phyloP scores from a whole-genome alignment of 1,139 yeast species.

The Lodderomyces beijingensis region DNA sequence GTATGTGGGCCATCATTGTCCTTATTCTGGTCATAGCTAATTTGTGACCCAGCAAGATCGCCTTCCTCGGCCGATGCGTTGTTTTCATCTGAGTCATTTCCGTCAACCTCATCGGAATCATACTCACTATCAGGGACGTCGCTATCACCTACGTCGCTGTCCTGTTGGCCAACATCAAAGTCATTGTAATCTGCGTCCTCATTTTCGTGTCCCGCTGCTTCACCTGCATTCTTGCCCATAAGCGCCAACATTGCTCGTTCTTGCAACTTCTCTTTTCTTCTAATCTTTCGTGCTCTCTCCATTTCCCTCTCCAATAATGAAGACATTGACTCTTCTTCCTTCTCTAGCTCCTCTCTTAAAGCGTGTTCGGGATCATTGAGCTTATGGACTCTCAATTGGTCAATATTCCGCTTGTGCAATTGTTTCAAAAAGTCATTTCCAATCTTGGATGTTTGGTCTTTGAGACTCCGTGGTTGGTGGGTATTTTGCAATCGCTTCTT shows the following conservation, averaged over 20 bases:
- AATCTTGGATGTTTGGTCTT: conserved; percentile 1
- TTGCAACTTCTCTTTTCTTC: conserved; percentile 46
- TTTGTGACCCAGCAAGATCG: not conserved
- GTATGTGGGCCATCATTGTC: conserved; percentile 3
- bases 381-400: conserved; percentile 28
- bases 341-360: conserved; percentile 31
- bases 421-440: conserved; percentile 18
- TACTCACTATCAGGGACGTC: conserved; percentile 19
- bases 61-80: conserved; percentile 10
- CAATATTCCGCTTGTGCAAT: conserved; percentile 32
- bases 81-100: conserved; percentile 17
- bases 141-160: conserved; percentile 13
- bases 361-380: conserved; percentile 28
- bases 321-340: conserved; percentile 42
- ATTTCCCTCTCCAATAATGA: conserved; percentile 61
- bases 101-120: conserved; percentile 13
- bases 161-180: conserved; percentile 12
- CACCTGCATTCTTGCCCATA: conserved; percentile 17
- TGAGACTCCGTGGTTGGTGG: conserved; percentile 1
- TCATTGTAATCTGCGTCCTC: conserved; percentile 18
- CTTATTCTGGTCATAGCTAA: conserved; percentile 1
- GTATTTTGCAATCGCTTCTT: conserved; percentile 14
- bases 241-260: conserved; percentile 37
- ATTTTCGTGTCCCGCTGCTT: conserved; percentile 10
- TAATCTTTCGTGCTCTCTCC: conserved; percentile 46